These are phyloP conservation scores for Aureobasidium sp. DNA, from an alignment of 2,329 filamentous ascomycete genomes.

Conservation along the genomic window DNA sequence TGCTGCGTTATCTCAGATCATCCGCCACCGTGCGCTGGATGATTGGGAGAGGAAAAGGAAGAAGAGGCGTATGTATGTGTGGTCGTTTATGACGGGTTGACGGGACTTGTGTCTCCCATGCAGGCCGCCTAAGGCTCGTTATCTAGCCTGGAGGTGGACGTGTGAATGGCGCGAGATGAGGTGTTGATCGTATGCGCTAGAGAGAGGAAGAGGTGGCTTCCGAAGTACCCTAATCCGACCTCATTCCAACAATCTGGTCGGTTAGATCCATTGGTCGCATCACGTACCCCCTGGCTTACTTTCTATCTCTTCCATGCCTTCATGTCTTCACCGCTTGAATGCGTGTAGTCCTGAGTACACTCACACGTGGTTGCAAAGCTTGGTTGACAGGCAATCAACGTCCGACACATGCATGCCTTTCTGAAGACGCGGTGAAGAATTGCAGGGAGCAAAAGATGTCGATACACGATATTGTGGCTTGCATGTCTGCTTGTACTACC, in stretches of 20 bases:
- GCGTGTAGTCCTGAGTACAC: neutral
- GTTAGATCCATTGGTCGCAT: neutral
- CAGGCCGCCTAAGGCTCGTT: neutral
- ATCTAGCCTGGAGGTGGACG: neutral
- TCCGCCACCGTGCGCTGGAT: neutral
- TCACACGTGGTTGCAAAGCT: constrained; percentile 8
- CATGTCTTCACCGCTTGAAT: neutral
- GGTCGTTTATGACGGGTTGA: neutral
- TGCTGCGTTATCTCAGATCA: neutral
- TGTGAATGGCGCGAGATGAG: neutral
- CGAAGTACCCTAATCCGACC: neutral
- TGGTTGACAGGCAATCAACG: neutral
- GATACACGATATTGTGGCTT: constrained; percentile 7
- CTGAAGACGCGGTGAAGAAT: neutral
- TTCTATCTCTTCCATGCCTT: neutral
- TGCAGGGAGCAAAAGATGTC: neutral
- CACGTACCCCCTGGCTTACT: neutral
- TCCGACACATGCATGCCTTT: constrained; percentile 1
- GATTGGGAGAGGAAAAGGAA: neutral
- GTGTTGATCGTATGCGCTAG: neutral
- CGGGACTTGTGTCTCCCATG: neutral
- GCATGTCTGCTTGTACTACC: neutral
- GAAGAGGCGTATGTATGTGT: neutral
- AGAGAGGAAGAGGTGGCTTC: neutral
- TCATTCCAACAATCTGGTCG: neutral